phyloP scores from a whole-genome alignment of 108 stramenopile genomes.

The Conticribra guillardii region DNA sequence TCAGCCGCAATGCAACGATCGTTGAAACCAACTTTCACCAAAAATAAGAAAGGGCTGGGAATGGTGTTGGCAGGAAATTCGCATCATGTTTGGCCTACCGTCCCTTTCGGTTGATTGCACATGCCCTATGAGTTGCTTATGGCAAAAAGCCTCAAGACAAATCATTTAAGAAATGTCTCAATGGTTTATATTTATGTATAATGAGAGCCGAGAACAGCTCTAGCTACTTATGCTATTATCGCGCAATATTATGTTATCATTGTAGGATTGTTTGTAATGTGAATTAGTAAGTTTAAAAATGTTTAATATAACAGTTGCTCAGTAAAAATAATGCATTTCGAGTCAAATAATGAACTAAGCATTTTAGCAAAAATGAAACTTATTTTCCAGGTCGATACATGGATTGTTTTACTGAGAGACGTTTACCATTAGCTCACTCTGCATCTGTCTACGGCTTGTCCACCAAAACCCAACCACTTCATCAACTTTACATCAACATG shows the following conservation, averaged over 20 bases:
- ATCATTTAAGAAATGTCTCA: too few relatives aligned
- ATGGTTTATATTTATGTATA: too few relatives aligned
- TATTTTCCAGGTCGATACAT: too few relatives aligned
- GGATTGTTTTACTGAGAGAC: too few relatives aligned
- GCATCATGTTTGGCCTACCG: slow-evolving; percentile 53
- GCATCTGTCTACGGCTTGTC: slow-evolving; percentile 18
- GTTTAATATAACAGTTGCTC: not conserved
- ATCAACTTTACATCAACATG: slow-evolving; percentile 40
- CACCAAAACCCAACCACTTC: slow-evolving; percentile 30
- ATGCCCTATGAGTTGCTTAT: too few relatives aligned
- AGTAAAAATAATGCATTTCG: not conserved
- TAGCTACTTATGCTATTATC: not conserved
- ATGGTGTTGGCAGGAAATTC: slow-evolving; percentile 44
- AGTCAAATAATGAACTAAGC: too few relatives aligned
- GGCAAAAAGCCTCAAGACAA: too few relatives aligned
- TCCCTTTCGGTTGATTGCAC: slow-evolving; percentile 48
- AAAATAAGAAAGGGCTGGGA: slow-evolving; percentile 47
- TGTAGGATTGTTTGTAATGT: not conserved
- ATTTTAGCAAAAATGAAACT: not conserved
- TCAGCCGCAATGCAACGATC: slow-evolving; percentile 5
- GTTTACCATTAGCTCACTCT: too few relatives aligned
- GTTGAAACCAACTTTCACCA: slow-evolving; percentile 49
- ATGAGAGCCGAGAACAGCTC: too few relatives aligned
- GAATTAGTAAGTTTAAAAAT: not conserved
- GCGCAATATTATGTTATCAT: not conserved